These are phyloP conservation scores for Abortiporus biennis DNA, from an alignment of 1,284 basidiomycete species.

Conservation along the genomic window DNA sequence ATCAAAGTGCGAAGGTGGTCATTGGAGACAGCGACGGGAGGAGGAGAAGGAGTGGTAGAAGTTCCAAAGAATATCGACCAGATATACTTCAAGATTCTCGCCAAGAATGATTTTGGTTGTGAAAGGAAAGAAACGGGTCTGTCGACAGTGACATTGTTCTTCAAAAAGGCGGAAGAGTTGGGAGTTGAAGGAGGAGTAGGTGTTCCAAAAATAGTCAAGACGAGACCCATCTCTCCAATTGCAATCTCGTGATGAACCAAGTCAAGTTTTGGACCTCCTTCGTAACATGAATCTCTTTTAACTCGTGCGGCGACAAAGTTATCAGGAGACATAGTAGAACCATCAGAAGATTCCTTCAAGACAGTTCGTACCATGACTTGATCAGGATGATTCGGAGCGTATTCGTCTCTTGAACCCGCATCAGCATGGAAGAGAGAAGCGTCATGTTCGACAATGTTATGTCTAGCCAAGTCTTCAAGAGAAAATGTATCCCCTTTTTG, in stretches of 20 bases:
- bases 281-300: conserved; percentile 16
- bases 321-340: conserved; percentile 17
- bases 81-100: conserved; percentile 4
- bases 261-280: conserved; percentile 18
- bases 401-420: conserved; percentile 17
- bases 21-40: conserved; percentile 34
- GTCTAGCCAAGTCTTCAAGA: conserved; percentile 25
- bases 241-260: conserved; percentile 25
- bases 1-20: conserved; percentile 45
- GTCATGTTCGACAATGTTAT: conserved; percentile 30
- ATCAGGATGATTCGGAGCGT: conserved; percentile 25
- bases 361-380: conserved; percentile 13
- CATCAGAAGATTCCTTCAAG: conserved; percentile 18
- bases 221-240: conserved; percentile 28
- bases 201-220: conserved; percentile 20
- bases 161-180: too few relatives aligned
- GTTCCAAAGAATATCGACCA: conserved; percentile 4
- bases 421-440: conserved; percentile 28
- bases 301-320: conserved; percentile 24
- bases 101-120: too few relatives aligned
- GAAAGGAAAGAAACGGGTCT: too few relatives aligned
- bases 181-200: conserved; percentile 7
- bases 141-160: conserved; percentile 4
- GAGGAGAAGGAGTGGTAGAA: conserved; percentile 3
- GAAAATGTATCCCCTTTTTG: conserved; percentile 15